These are phyloP conservation scores for Grigorovia humatica DNA, from an alignment of 805 yeast species.

Conservation along the genomic window DNA sequence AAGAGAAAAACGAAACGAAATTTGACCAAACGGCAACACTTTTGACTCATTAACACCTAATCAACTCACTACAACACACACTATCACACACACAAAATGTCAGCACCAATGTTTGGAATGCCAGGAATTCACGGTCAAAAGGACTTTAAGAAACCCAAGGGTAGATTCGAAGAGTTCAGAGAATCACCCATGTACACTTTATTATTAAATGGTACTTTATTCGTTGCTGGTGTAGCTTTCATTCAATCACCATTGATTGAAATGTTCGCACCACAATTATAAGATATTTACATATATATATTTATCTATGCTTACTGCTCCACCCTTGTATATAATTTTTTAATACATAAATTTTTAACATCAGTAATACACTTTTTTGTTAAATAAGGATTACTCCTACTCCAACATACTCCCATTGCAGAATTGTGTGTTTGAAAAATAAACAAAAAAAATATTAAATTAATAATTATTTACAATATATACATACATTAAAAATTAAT, in stretches of 20 bases:
- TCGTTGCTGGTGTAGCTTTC: slow-evolving; percentile 64
- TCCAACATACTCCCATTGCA: no score
- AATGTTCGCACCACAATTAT: slow-evolving; percentile 64
- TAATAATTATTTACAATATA: background rate
- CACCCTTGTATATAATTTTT: slow-evolving; percentile 4
- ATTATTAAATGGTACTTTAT: slow-evolving; percentile 50
- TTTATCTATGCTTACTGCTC: background rate
- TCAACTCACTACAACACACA: background rate
- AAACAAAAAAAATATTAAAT: background rate
- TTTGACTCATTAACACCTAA: background rate
- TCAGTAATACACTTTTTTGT: background rate
- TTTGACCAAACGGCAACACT: no score
- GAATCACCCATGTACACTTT: slow-evolving; percentile 58
- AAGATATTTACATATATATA: slow-evolving; percentile 2
- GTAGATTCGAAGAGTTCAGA: slow-evolving; percentile 41
- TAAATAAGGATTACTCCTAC: background rate
- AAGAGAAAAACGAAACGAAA: no score
- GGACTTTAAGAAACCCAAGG: slow-evolving; percentile 20
- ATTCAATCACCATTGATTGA: slow-evolving; percentile 75
- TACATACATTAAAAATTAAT: no score
- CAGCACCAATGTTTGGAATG: slow-evolving; percentile 21
- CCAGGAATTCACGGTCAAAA: slow-evolving; percentile 20
- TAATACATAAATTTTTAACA: background rate
- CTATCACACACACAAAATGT: slow-evolving; percentile 3
- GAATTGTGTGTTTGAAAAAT: no score